A percentile compares a stretch with the other conserved stretches of the same genome.
These are phyloP conservation scores for Pyrenopolyporus hunteri DNA, from an alignment of 495 filamentous ascomycete species.

Conservation along the genomic window DNA sequence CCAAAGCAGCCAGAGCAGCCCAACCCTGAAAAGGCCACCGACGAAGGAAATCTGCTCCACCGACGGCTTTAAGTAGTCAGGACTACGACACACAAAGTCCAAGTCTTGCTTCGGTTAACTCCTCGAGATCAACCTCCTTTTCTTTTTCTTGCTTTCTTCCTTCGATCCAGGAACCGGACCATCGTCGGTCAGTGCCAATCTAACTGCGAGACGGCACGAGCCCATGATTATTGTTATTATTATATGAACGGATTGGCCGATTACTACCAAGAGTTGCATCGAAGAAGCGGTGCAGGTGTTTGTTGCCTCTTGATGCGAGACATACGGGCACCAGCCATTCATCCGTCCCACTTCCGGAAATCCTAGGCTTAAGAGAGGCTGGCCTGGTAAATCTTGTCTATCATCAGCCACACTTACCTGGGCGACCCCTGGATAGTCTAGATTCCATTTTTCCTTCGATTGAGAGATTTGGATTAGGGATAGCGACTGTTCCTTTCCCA, in stretches of 20 bases:
- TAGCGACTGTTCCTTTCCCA: conserved; percentile 12
- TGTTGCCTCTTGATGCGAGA: conserved; percentile 38
- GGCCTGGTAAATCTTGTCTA: conserved; percentile 1
- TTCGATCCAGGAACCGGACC: conserved; percentile 2
- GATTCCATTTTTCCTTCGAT: conserved; percentile 27
- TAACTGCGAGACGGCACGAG: conserved; percentile 9
- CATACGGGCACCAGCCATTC: conserved; percentile 35
- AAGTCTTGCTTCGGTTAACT: conserved; percentile 16
- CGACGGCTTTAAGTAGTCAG: conserved; percentile 36
- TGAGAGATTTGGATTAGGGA: conserved; percentile 21
- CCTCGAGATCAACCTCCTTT: conserved; percentile 1
- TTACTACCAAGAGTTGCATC: conserved; percentile 30
- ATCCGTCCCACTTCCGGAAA: conserved; percentile 31
- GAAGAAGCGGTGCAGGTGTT: conserved; percentile 28
- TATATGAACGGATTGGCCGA: conserved; percentile 33
- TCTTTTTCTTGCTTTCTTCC: too few relatives aligned
- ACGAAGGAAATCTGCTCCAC: conserved; percentile 33
- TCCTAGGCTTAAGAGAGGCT: conserved; percentile 14
- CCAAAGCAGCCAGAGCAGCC: conserved; percentile 28
- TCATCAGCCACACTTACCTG: conserved; percentile 29
- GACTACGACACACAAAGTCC: conserved; percentile 11
- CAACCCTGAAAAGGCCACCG: conserved; percentile 37
- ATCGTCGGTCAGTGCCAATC: conserved; percentile 27
- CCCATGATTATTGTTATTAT: conserved; percentile 1
- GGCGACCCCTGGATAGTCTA: conserved; percentile 28